Evolutionary conservation across 805 yeast genomes (phyloP).

Genomic region (Schwanniomyces yamadae): DNA sequence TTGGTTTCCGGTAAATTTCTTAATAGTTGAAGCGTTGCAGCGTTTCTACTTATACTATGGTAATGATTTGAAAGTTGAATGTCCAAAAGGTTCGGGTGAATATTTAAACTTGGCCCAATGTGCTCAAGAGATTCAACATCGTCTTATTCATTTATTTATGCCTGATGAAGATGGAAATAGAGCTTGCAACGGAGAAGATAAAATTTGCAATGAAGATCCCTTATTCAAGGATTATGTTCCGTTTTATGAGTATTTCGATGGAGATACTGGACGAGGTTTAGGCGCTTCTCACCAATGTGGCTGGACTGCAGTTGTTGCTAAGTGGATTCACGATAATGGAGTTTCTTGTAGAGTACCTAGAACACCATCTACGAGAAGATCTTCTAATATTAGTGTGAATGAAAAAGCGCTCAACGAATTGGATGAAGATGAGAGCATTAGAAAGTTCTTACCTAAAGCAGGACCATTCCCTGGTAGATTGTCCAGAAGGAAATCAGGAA

Average conservation of each 20-base stretch:
- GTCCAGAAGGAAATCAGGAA: slow-evolving; percentile 70
- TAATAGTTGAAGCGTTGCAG: slow-evolving; percentile 82
- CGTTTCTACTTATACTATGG: slow-evolving; percentile 89
- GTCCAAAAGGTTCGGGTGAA: slow-evolving; percentile 83
- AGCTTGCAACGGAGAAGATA: slow-evolving; percentile 74
- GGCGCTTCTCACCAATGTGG: slow-evolving; percentile 96
- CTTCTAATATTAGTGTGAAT: slow-evolving; percentile 22
- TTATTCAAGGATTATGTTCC: slow-evolving; percentile 73
- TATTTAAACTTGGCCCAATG: slow-evolving; percentile 78
- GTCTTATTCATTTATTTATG: slow-evolving; percentile 73
- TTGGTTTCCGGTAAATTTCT: slow-evolving; percentile 91
- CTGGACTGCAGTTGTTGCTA: slow-evolving; percentile 92
- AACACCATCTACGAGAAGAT: slow-evolving; percentile 32
- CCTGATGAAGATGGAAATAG: slow-evolving; percentile 65
- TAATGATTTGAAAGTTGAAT: slow-evolving; percentile 77
- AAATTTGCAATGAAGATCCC: slow-evolving; percentile 55
- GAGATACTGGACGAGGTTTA: slow-evolving; percentile 90
- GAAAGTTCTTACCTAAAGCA: slow-evolving; percentile 42
- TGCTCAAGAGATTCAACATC: slow-evolving; percentile 85
- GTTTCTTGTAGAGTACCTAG: slow-evolving; percentile 58
- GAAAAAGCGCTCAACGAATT: slow-evolving; percentile 13
- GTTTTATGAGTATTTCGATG: slow-evolving; percentile 88
- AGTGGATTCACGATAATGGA: slow-evolving; percentile 89
- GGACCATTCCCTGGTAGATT: slow-evolving; percentile 55
- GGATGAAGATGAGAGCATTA: slow-evolving; percentile 33